These are phyloP conservation scores for Cordia subcordata DNA, from an alignment of 257 asterid genomes.

Conservation along the genomic window DNA sequence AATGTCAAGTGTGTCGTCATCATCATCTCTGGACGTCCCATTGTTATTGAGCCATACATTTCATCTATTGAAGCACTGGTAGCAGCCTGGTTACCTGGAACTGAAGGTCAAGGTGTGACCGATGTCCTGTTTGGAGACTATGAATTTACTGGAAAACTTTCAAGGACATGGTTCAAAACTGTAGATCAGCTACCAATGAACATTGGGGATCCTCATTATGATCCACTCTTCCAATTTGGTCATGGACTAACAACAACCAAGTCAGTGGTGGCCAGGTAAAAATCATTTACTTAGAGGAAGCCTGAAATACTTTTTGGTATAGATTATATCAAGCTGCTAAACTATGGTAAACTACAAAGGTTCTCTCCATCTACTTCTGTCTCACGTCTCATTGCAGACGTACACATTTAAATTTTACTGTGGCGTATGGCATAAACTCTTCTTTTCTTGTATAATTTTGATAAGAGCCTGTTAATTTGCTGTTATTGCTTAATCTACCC, in stretches of 20 bases:
- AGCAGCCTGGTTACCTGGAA: constrained; percentile 91
- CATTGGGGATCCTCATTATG: constrained; percentile 63
- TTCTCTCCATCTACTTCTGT: no score
- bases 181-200: constrained; percentile 80
- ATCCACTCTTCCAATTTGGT: constrained; percentile 72
- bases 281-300: not conserved
- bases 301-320: not conserved
- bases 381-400: not conserved
- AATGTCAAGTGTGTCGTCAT: constrained; percentile 57
- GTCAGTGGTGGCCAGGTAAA: constrained; percentile 48
- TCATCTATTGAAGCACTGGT: constrained; percentile 59
- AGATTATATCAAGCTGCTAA: not conserved
- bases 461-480: no score
- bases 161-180: constrained; percentile 76
- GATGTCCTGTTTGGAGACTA: constrained; percentile 82
- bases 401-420: no score
- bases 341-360: not conserved
- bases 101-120: constrained; percentile 81
- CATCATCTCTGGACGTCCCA: constrained; percentile 67
- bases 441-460: no score
- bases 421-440: no score
- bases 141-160: constrained; percentile 57
- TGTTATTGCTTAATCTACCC: no score
- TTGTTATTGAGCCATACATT: constrained; percentile 59
- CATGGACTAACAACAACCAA: constrained; percentile 51